Percentiles rank a stretch among this genome's conserved stretches.
phyloP scores from a whole-genome alignment of 2,329 filamentous ascomycete genomes.

The Tolypocladium ophioglossoides region DNA sequence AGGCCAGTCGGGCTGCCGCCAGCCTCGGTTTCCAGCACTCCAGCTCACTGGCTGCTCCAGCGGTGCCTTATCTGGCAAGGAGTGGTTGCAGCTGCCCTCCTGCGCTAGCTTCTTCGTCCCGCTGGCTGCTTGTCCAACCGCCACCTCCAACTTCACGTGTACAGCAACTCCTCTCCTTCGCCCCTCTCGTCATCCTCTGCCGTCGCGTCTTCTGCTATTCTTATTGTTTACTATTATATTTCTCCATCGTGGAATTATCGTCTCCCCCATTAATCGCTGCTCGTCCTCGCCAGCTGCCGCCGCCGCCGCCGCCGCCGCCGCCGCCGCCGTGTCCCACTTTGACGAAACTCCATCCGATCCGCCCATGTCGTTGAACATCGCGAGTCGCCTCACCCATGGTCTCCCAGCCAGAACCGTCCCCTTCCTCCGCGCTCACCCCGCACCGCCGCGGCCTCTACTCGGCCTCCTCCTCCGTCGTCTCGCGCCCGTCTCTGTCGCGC shows the following conservation, averaged over 20 bases:
- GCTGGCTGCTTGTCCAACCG: background rate
- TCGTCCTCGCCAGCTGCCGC: background rate
- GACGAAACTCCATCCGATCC: background rate
- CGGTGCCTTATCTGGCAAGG: background rate
- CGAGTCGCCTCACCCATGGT: conserved; percentile 38
- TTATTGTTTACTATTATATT: background rate
- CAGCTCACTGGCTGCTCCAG: background rate
- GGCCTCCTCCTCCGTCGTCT: conserved; percentile 42
- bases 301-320: background rate
- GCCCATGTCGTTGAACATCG: conserved; percentile 5
- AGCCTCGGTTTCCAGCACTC: background rate
- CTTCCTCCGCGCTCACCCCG: conserved; percentile 3
- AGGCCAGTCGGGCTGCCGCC: background rate
- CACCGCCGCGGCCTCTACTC: conserved; percentile 8
- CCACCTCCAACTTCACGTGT: background rate
- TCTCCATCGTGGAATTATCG: background rate
- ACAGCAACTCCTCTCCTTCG: background rate
- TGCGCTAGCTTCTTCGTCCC: background rate
- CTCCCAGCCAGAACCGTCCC: conserved; percentile 44
- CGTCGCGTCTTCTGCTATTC: background rate
- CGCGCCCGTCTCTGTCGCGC: conserved; percentile 48
- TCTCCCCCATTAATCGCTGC: background rate
- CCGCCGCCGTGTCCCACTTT: background rate
- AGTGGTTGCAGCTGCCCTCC: background rate
- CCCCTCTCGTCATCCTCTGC: background rate